Evolutionary conservation across 768 basidiomycete species (phyloP).

Genomic region (Mycena capillaripes): DNA sequence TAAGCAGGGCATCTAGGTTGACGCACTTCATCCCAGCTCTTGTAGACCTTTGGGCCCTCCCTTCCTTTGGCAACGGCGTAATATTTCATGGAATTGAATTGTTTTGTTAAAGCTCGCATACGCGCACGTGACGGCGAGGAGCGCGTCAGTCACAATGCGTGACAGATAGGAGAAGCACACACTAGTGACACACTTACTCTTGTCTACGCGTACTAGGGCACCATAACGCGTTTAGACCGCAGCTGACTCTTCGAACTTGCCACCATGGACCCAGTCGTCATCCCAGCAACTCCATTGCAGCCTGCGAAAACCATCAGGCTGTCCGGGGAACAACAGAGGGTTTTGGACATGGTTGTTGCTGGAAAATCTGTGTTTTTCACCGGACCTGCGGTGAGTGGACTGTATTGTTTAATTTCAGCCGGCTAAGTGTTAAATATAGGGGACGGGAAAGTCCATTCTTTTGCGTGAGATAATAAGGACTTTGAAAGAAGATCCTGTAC

Average conservation of each 20-base stretch:
- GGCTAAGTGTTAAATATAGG: slow-evolving; percentile 34
- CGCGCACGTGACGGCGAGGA: not conserved
- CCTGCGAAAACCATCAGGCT: slow-evolving; percentile 37
- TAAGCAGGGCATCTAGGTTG: not conserved
- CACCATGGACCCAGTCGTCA: slow-evolving; percentile 8
- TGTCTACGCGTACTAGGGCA: not conserved
- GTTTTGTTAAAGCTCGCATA: not conserved
- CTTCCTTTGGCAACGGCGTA: slow-evolving; percentile 75
- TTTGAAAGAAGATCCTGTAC: slow-evolving; percentile 46
- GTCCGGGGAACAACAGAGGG: slow-evolving; percentile 55
- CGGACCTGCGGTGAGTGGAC: slow-evolving; percentile 72
- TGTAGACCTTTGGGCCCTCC: slow-evolving; percentile 69
- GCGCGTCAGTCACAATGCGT: not conserved
- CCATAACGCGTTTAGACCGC: not conserved
- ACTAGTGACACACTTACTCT: not conserved
- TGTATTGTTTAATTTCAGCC: not conserved
- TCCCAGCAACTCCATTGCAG: not conserved
- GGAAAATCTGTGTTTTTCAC: slow-evolving; percentile 81
- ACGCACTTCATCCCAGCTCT: slow-evolving; percentile 72
- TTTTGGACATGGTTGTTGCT: slow-evolving; percentile 62
- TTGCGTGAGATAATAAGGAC: slow-evolving; percentile 70
- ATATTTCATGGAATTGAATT: slow-evolving; percentile 52
- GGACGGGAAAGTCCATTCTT: slow-evolving; percentile 82
- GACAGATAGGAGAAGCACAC: not conserved
- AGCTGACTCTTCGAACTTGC: not conserved